Evolutionary conservation across 805 yeast genomes (phyloP).

Genomic region (Candida lessepsii): DNA sequence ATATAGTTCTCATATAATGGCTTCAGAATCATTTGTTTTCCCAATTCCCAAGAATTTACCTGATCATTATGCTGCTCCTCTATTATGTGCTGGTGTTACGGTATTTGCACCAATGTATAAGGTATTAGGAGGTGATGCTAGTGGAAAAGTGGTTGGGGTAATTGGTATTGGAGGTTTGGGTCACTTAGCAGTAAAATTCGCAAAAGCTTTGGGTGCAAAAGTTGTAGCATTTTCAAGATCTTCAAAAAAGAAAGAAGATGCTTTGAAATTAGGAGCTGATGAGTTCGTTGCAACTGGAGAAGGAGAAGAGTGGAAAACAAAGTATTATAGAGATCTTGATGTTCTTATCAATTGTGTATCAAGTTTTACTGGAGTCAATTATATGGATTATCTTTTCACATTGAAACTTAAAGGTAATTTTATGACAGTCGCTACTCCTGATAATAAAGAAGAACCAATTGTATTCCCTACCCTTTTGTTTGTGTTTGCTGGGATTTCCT

Average conservation of each 20-base stretch:
- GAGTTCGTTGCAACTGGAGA: slow-evolving; percentile 50
- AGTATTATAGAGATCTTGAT: slow-evolving; percentile 41
- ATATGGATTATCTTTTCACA: slow-evolving; percentile 42
- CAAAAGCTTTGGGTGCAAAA: slow-evolving; percentile 64
- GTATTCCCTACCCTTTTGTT: slow-evolving; percentile 22
- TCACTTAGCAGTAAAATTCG: slow-evolving; percentile 58
- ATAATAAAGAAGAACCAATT: slow-evolving; percentile 19
- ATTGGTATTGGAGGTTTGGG: slow-evolving; percentile 71
- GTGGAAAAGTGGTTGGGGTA: slow-evolving; percentile 50
- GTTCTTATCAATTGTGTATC: slow-evolving; percentile 54
- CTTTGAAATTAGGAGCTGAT: slow-evolving; percentile 32
- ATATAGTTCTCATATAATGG: slow-evolving; percentile 48
- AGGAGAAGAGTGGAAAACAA: slow-evolving; percentile 39
- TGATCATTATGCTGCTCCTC: slow-evolving; percentile 48
- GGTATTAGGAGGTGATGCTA: slow-evolving; percentile 25
- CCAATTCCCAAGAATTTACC: slow-evolving; percentile 46
- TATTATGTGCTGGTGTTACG: slow-evolving; percentile 57
- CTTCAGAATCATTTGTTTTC: slow-evolving; percentile 44
- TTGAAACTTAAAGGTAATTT: slow-evolving; percentile 24
- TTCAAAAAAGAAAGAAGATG: slow-evolving; percentile 29
- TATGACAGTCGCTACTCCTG: slow-evolving; percentile 30
- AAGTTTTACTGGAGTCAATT: slow-evolving; percentile 48
- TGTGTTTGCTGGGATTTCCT: slow-evolving; percentile 23
- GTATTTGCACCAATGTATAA: slow-evolving; percentile 46
- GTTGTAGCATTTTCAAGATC: slow-evolving; percentile 46